A percentile compares a stretch with the other conserved stretches of the same genome.
These are phyloP conservation scores for Drosera spatulata DNA, from an alignment of 179 eudicot genomes.

Conservation along the genomic window DNA sequence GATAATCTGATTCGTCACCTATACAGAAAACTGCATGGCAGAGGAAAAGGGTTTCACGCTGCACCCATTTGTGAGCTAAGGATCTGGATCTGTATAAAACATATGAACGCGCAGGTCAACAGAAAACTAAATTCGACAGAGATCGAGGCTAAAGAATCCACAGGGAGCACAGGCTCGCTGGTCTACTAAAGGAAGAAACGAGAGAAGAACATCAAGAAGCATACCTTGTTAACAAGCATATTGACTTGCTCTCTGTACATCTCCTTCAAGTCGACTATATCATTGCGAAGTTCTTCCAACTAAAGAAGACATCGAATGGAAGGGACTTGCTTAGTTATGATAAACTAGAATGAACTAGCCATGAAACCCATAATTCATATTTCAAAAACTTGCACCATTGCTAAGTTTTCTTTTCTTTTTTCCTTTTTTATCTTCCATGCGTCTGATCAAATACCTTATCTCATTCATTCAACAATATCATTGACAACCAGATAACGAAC, in stretches of 20 bases:
- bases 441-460: too few relatives aligned
- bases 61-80: constrained; percentile 37
- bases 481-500: not conserved
- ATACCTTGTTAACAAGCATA: constrained; percentile 89
- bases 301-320: constrained; percentile 11
- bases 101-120: not conserved
- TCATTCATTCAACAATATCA: too few relatives aligned
- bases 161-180: too few relatives aligned
- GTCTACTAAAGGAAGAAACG: too few relatives aligned
- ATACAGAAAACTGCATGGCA: too few relatives aligned
- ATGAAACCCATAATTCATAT: too few relatives aligned
- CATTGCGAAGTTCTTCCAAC: constrained; percentile 99
- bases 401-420: too few relatives aligned
- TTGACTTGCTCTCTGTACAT: constrained; percentile 99
- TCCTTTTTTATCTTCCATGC: too few relatives aligned
- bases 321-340: too few relatives aligned
- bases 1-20: too few relatives aligned
- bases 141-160: not conserved
- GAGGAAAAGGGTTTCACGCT: constrained; percentile 10
- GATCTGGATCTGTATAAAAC: constrained; percentile 45
- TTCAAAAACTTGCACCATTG: too few relatives aligned
- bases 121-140: not conserved
- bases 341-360: too few relatives aligned
- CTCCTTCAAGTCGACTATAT: constrained; percentile 92
- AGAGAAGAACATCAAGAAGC: not conserved